Evolutionary conservation across 1,284 basidiomycete genomes (phyloP), one percentile per base, ranked within the genome.

Genomic region (Golubevia sp.): DNA sequence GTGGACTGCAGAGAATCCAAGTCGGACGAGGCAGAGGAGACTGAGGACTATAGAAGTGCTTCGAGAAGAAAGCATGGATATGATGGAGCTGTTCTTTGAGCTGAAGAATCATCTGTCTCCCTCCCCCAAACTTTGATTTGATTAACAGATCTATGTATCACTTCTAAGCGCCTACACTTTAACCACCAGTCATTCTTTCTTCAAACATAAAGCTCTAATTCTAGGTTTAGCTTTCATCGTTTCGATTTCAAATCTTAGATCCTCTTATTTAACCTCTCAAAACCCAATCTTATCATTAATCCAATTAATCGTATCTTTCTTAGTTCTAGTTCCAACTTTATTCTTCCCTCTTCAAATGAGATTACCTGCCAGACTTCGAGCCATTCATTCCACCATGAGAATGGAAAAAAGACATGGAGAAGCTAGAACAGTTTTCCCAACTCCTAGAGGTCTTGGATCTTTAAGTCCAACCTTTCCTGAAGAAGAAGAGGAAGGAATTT

Each of bases 361-460:
- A 1, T 63, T 75, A 2, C 77, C 79, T 0, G 61, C 62, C 4
- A 64, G 69, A n/a, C 55, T 82, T 25, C 61, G 70, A 15, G 77
- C 77, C 25, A 71, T 83, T 52, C 72, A 82, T 56, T 65, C 66
- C 50, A 77, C 79, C 21, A 81, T 81, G 66, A 68, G 64, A 48
- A 69, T 71, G 27, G 73, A 72, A 20, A 70, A 59, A 2, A 52
- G 67, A 44, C 73, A 71, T 53, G 71, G 65, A 38, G 68, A 69
- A 18, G 64, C 77, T 2, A 67, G 74, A 15, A 82, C 79, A 1
- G 76, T 76, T 0, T 65, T 82, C 25, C 73, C 79, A 13, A 79
- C 77, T 49, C 79, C 79, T 2, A 71, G 58, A 2, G 65, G 67
- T 27, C 4, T 5, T 3, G 11, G 30, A 34, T 34, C 30, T 34